Percentiles rank a stretch among this genome's conserved stretches.
phyloP scores from a whole-genome alignment of 331 rosid genomes.

The Spiraea crenata region DNA sequence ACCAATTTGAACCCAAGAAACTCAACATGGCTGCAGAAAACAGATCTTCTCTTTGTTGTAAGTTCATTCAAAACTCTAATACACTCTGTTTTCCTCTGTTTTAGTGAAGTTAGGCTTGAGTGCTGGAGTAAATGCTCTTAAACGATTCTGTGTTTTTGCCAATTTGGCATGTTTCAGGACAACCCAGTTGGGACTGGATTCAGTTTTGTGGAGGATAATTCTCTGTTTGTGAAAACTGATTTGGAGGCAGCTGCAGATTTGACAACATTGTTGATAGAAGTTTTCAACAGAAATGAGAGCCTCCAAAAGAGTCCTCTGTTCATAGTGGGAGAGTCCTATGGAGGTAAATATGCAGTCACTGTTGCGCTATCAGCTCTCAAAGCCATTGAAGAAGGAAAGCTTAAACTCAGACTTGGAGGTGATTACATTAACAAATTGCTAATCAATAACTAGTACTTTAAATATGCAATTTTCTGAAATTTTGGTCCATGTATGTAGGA shows the following conservation, averaged over 20 bases:
- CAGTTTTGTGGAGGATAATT: slow-evolving; percentile 67
- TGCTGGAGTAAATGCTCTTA: too few relatives aligned
- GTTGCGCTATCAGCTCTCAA: slow-evolving; percentile 58
- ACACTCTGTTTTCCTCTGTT: too few relatives aligned
- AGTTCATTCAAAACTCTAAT: background rate
- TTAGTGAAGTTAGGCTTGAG: background rate
- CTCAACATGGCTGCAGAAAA: slow-evolving; percentile 79
- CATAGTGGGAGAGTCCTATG: slow-evolving; percentile 90
- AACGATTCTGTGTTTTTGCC: background rate
- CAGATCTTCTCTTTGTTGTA: slow-evolving; percentile 92
- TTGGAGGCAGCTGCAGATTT: slow-evolving; percentile 73
- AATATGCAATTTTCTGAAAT: background rate
- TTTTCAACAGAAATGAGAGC: slow-evolving; percentile 53
- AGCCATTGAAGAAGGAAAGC: slow-evolving; percentile 56
- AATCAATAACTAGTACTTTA: background rate
- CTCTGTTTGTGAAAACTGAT: slow-evolving; percentile 69
- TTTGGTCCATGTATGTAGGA: slow-evolving; percentile 40
- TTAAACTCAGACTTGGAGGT: slow-evolving; percentile 85
- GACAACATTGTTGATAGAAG: slow-evolving; percentile 52
- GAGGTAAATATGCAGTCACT: slow-evolving; percentile 89
- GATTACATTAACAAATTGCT: background rate
- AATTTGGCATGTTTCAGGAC: slow-evolving; percentile 42
- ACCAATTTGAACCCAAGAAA: slow-evolving; percentile 67
- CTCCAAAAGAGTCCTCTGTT: slow-evolving; percentile 82
- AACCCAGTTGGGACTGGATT: slow-evolving; percentile 94